Conservation (phyloP, 805 yeast species). For the Torulaspora maleeae region DNA sequence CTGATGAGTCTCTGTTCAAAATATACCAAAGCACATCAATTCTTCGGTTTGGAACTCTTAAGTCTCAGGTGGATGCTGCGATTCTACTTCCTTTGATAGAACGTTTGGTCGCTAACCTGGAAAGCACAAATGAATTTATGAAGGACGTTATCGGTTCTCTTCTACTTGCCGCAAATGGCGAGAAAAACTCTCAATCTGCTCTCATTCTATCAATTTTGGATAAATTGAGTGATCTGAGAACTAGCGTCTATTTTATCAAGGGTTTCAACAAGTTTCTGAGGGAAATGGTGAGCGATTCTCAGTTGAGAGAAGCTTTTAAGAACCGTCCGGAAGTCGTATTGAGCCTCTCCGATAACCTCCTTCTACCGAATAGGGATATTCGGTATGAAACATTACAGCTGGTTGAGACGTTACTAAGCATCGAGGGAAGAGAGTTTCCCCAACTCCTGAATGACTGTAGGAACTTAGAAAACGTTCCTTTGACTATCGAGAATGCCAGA, state of each 20-base stretch:
- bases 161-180: conserved; percentile 33
- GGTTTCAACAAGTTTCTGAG: conserved; percentile 33
- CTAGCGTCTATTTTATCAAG: conserved; percentile 39
- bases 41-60: conserved; percentile 33
- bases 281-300: background rate
- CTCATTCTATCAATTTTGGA: conserved; percentile 21
- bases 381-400: conserved; percentile 52
- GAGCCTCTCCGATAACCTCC: conserved; percentile 36
- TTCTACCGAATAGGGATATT: conserved; percentile 46
- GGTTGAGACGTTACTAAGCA: conserved; percentile 33
- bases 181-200: conserved; percentile 13
- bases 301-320: background rate
- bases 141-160: conserved; percentile 44
- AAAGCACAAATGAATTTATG: conserved; percentile 26
- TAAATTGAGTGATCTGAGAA: conserved; percentile 28
- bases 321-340: conserved; percentile 1
- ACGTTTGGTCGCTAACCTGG: conserved; percentile 1
- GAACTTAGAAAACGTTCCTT: conserved; percentile 67
- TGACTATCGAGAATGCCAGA: conserved; percentile 64
- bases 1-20: conserved; percentile 31
- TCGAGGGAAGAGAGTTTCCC: conserved; percentile 34
- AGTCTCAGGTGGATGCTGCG: conserved; percentile 25
- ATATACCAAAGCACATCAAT: conserved; percentile 51
- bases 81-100: conserved; percentile 6
- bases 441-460: conserved; percentile 46